Evolutionary conservation across 768 basidiomycete species (phyloP).

Genomic region (Boletus reticulatus): DNA sequence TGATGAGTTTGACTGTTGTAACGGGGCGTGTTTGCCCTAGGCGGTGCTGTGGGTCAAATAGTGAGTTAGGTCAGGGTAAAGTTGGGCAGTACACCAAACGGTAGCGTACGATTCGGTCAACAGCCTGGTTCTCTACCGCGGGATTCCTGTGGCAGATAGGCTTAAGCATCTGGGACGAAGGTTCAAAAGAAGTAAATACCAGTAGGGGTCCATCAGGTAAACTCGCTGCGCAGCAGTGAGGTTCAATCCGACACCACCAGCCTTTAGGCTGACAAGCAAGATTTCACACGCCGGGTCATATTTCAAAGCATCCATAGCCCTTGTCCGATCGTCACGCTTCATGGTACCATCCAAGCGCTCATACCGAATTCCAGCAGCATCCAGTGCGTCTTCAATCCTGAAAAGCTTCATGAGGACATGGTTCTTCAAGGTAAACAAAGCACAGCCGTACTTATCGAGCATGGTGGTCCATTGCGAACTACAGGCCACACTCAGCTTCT

Average conservation of each 20-base stretch:
- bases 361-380: constrained; percentile 78
- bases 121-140: constrained; percentile 95
- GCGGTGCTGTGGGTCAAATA: constrained; percentile 64
- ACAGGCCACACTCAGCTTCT: constrained; percentile 14
- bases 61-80: neutral
- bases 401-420: constrained; percentile 2
- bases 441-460: constrained; percentile 73
- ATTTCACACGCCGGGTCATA: constrained; percentile 90
- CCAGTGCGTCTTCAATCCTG: constrained; percentile 88
- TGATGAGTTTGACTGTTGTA: constrained; percentile 89
- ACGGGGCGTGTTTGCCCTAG: constrained; percentile 93
- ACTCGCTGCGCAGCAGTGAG: constrained; percentile 91
- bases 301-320: constrained; percentile 91
- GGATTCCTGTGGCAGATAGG: constrained; percentile 70
- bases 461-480: constrained; percentile 95
- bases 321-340: constrained; percentile 91
- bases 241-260: constrained; percentile 96
- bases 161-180: neutral
- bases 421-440: neutral
- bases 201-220: constrained; percentile 97
- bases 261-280: constrained; percentile 91
- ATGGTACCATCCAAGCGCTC: constrained; percentile 96
- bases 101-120: constrained; percentile 87
- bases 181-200: constrained; percentile 42
- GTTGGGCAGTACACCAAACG: neutral